Percentiles rank a stretch among this genome's conserved stretches.
These are phyloP conservation scores for Allantophomopsis lycopodina DNA, from an alignment of 2,329 filamentous ascomycete species.

Conservation along the genomic window DNA sequence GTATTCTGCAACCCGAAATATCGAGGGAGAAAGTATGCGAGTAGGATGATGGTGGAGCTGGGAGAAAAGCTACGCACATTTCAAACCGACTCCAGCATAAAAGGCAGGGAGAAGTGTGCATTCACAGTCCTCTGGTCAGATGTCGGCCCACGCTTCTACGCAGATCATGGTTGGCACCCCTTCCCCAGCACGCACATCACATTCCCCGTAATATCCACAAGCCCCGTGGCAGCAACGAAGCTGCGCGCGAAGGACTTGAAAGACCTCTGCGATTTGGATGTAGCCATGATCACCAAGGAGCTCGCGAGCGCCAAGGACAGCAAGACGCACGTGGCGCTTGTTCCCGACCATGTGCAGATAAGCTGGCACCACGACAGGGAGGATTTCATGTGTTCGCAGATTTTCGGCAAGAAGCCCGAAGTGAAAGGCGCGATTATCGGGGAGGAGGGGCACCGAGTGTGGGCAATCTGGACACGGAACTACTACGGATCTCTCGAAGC, in stretches of 20 bases:
- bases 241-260: conserved; percentile 48
- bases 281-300: conserved; percentile 39
- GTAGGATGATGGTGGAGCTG: conserved; percentile 59
- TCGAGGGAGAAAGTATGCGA: conserved; percentile 63
- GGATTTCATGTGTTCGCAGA: conserved; percentile 56
- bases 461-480: conserved; percentile 59
- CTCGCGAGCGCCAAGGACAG: conserved; percentile 27
- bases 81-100: conserved; percentile 27
- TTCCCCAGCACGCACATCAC: conserved; percentile 62
- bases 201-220: conserved; percentile 30
- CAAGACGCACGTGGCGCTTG: conserved; percentile 46
- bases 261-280: conserved; percentile 49
- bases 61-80: conserved; percentile 36
- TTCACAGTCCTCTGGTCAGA: conserved; percentile 82
- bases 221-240: conserved; percentile 18
- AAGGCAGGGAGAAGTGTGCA: conserved; percentile 24
- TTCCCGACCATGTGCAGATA: conserved; percentile 54
- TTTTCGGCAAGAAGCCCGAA: conserved; percentile 39
- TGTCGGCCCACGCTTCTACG: conserved; percentile 75
- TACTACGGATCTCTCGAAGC: conserved; percentile 41
- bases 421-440: conserved; percentile 59
- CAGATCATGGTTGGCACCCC: conserved; percentile 60
- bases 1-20: conserved; percentile 62
- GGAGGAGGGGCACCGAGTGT: conserved; percentile 43
- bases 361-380: conserved; percentile 73